Base-by-base conservation (phyloP, 805 yeast genomes). In the Clavispora fructus region DNA sequence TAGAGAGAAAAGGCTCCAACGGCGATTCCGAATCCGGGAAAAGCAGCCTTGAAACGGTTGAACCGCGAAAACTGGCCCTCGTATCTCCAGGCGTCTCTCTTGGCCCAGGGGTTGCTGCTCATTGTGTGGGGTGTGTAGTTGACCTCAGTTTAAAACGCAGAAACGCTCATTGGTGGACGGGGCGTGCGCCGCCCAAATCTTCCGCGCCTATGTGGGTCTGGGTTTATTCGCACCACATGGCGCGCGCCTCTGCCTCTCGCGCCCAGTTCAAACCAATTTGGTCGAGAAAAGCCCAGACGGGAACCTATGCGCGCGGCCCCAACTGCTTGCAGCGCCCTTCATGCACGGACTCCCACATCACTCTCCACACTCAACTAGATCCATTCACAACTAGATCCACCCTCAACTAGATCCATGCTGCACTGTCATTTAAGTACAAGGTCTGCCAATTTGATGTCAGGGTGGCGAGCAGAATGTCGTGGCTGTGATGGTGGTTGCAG, bases 61-160 rank as follows among this genome's bases (percentile, higher is more conserved):
- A 69, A 67, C 56, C 88, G 80, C 44, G 86, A 75, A 71, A 88
- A 88, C 44, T 82, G 87, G 49, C 94, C 95, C 59, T 81, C 83
- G 68, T 82, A 85, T 75, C 95, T 83, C 96, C 96, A 87, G 40
- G 95, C 94, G 64, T 87, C 95, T 76, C 95, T 83, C 48, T 61
- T 62, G 38, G 64, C 64, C 64, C 65, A 62, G 37, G 66, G 65
- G 54, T 61, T 61, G 40, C 47, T 39, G 46, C 56, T 54, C 57
- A 54, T 56, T 48, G 35, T 47, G 43, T 11, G 14, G 16, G 41
- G 41, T 28, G 35, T 14, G 13, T 28, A 10, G 47, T 27, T 31
- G 31, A 31, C 7, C 23, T 6, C 7, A 8, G 47, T 40, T 23
- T 42, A 39, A 44, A 35, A 39, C 46, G 25, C 47, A 43, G 45